A percentile compares a stretch with the other conserved stretches of the same genome.
Evolutionary conservation across 805 yeast genomes (phyloP).

Genomic region (Saccharomycopsis sp.): DNA sequence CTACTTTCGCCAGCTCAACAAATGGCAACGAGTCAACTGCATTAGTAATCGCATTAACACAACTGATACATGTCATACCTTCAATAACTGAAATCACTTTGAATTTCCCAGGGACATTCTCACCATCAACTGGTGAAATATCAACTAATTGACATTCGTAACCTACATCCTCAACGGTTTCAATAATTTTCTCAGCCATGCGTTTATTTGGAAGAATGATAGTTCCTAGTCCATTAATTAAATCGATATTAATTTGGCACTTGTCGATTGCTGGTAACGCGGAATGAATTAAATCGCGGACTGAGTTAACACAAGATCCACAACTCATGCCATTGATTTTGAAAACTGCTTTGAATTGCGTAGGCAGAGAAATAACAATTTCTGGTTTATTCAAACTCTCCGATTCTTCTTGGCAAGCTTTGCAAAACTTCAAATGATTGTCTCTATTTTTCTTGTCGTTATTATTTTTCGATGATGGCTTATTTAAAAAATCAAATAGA

Average conservation of each 20-base stretch:
- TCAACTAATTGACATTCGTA: slow-evolving; percentile 48
- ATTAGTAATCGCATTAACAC: slow-evolving; percentile 49
- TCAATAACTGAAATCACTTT: slow-evolving; percentile 57
- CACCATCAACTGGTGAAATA: slow-evolving; percentile 48
- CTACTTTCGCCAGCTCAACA: slow-evolving; percentile 47
- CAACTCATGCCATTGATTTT: slow-evolving; percentile 66
- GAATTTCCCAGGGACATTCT: slow-evolving; percentile 30
- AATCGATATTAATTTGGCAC: slow-evolving; percentile 39
- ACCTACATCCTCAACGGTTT: slow-evolving; percentile 39
- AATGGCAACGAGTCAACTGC: slow-evolving; percentile 43
- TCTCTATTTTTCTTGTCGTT: not conserved
- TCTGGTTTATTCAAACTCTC: slow-evolving; percentile 6
- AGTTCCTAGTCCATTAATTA: slow-evolving; percentile 45
- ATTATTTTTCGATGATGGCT: not conserved
- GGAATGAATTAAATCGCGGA: slow-evolving; percentile 36
- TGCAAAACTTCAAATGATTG: slow-evolving; percentile 2
- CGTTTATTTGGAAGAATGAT: slow-evolving; percentile 48
- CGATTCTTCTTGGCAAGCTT: slow-evolving; percentile 1
- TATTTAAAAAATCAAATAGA: too few species aligned
- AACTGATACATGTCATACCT: slow-evolving; percentile 72
- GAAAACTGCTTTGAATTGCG: slow-evolving; percentile 43
- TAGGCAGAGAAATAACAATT: slow-evolving; percentile 23
- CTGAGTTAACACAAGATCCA: slow-evolving; percentile 48
- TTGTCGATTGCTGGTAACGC: slow-evolving; percentile 22
- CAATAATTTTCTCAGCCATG: slow-evolving; percentile 42